Evolutionary conservation across 2,329 filamentous ascomycete species (phyloP), one percentile per base, ranked within the genome.

Genomic region (Penicillium sp.): DNA sequence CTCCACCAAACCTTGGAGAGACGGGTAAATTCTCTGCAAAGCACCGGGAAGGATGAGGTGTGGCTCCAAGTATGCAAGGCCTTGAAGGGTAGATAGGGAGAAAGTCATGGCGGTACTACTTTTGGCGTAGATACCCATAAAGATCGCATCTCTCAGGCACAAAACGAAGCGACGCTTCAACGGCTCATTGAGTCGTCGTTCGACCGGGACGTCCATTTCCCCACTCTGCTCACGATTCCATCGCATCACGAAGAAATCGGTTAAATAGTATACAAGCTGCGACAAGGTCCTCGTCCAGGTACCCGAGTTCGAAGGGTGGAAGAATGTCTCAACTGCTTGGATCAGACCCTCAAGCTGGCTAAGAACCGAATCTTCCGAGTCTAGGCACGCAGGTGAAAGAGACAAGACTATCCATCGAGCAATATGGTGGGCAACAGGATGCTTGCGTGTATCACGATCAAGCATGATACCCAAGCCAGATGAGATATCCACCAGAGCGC

Each of bases 91-190:
- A 49, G 90, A 92, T 63, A 97, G 86, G 63, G 93, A 96, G 79
- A 93, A 96, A 73, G 89, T 93, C 71, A 96, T 92, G 3, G 95
- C 89, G 49, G 92, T 93, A 56, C 87, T 88, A 73, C 93, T 96
- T 82, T 99, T 99, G 53, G 93, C 90, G 73, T 97, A 99, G 49
- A 99, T 89, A 27, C 95, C 95, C 93, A 99, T 97, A 74, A 97
- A 99, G 5, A 92, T 91, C 48, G 97, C 93, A 63, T 99, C 95
- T 63, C 89, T 88, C 61, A 99, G 79, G 60, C 91, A 90, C 37
- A 93, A 78, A 29, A 99, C 95, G 70, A 99, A 98, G 46, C 95
- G 88, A 69, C 83, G 86, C 79, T 93, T 96, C 63, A 99, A 74
- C n/a, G 86, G 86, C 31, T 86, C 84, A 60, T 87, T 95, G 63